phyloP scores from a whole-genome alignment of 1,139 yeast genomes.

The Blastobotrys elegans region DNA sequence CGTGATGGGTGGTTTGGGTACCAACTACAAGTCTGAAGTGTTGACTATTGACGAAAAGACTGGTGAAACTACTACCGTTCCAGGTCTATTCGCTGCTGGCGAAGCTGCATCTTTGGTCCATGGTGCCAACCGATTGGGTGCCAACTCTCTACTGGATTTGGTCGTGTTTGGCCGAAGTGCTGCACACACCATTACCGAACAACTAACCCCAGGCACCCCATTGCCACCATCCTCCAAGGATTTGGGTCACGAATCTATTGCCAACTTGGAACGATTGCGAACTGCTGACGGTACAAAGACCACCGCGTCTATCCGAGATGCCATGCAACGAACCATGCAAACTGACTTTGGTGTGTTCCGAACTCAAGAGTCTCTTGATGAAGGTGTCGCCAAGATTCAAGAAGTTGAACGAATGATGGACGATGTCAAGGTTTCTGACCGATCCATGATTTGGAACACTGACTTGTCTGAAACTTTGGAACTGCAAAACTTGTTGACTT shows the following conservation, averaged over 20 bases:
- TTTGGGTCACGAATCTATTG: slow-evolving; percentile 60
- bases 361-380: slow-evolving; percentile 85
- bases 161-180: slow-evolving; percentile 99
- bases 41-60: slow-evolving; percentile 66
- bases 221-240: slow-evolving; percentile 15
- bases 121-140: slow-evolving; percentile 99
- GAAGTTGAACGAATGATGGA: slow-evolving; percentile 70
- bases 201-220: slow-evolving; percentile 67
- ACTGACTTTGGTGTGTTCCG: slow-evolving; percentile 96
- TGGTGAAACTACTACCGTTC: slow-evolving; percentile 88
- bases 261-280: slow-evolving; percentile 83
- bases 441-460: slow-evolving; percentile 96
- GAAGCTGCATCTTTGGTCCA: slow-evolving; percentile 99
- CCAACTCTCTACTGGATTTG: slow-evolving; percentile 94
- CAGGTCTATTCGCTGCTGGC: slow-evolving; percentile 96
- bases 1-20: slow-evolving; percentile 99
- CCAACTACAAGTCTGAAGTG: slow-evolving; percentile 95
- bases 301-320: slow-evolving; percentile 84
- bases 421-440: slow-evolving; percentile 80
- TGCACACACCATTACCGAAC: slow-evolving; percentile 82
- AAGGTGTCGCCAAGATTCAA: slow-evolving; percentile 78
- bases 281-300: slow-evolving; percentile 74
- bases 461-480: slow-evolving; percentile 95
- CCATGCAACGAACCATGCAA: slow-evolving; percentile 97
- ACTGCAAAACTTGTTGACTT: slow-evolving; percentile 91